Base-by-base conservation (phyloP, 306 rosid species). In the Vigna nakashimae region DNA sequence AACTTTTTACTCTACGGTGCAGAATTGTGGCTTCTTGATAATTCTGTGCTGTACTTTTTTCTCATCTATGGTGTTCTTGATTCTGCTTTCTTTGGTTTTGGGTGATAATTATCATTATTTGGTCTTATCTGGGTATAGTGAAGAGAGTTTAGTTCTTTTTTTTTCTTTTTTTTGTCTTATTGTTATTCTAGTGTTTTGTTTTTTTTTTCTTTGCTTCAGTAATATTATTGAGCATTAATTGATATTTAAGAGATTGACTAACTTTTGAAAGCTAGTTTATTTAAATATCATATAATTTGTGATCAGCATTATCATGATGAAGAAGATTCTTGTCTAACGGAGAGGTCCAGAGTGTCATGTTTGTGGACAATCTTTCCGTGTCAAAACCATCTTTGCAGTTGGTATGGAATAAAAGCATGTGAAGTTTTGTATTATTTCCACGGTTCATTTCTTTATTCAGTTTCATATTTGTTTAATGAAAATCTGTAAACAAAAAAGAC, bases 361-460 rank as follows among this genome's bases (percentile, higher is more conserved):
- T 43, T 52, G 10, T 32, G 75, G 82, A 63, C 60, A 82, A 82
- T 20, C 34, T 34, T 76, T 75, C 43, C 70, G 18, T 46, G 70
- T 55, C 30, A 77, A 46, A 46, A 56, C 56, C 56, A 34, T 51
- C 16, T 34, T 73, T 18, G 51, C 13, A 16, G 15, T 58, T 65
- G 71, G 65, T 26, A 57, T 45, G 75, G 4, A 11, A 53, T 75
- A 13, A 46, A 58, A 80, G 74, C 77, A 77, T 43, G 66, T 68
- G 80, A 73, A 48, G 71, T 68, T 79, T 7, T 52, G 10, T 73
- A 57, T 9, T 70, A 48, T 72, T 77, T 62, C 55, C 1, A 22
- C 16, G 28, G 0, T 1, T 50, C 55, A 30, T 53, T 55, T 30
- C 22, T 28, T 59, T 60, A 28, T 60, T 20, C 32, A 4, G 22